Conservation (phyloP, 371 early-diverging fungal species). For the Encephalitozoon cuniculi region DNA sequence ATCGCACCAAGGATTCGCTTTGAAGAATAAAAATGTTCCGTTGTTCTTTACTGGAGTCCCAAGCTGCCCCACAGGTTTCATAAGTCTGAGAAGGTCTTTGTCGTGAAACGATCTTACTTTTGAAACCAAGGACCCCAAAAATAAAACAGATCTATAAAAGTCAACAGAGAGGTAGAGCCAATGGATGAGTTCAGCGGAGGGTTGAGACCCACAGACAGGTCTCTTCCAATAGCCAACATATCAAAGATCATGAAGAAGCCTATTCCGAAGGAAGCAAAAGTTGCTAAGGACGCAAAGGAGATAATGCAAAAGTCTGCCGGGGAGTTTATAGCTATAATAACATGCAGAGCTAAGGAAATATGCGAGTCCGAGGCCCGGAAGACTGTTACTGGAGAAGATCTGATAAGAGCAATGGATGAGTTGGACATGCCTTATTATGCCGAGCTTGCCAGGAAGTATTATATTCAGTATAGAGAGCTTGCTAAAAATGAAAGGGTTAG, state of each 20-base stretch:
- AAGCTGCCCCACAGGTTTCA: background rate
- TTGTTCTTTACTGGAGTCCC: background rate
- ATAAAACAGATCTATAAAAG: background rate
- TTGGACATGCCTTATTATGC: constrained; percentile 93
- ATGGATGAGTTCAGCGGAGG: constrained; percentile 1
- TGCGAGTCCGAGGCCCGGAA: constrained; percentile 76
- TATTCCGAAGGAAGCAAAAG: constrained; percentile 89
- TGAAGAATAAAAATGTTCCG: background rate
- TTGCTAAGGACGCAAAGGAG: constrained; percentile 96
- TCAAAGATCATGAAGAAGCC: constrained; percentile 95
- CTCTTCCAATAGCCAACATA: constrained; percentile 84
- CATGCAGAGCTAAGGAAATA: constrained; percentile 70
- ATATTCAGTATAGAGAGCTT: constrained; percentile 73
- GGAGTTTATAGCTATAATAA: constrained; percentile 96
- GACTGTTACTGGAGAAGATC: constrained; percentile 97
- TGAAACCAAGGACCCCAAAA: background rate
- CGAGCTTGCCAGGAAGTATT: constrained; percentile 79
- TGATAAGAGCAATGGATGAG: constrained; percentile 92
- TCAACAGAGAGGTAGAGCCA: background rate
- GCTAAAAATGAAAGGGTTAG: constrained; percentile 11
- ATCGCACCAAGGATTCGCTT: constrained; percentile 71
- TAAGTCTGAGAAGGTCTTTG: background rate
- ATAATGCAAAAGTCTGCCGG: constrained; percentile 93
- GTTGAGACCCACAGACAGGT: constrained; percentile 68
- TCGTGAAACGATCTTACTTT: background rate